A percentile compares a stretch with the other conserved stretches of the same genome.
Evolutionary conservation across 768 basidiomycete genomes (phyloP).

Genomic region (Lentinus tigrinus): DNA sequence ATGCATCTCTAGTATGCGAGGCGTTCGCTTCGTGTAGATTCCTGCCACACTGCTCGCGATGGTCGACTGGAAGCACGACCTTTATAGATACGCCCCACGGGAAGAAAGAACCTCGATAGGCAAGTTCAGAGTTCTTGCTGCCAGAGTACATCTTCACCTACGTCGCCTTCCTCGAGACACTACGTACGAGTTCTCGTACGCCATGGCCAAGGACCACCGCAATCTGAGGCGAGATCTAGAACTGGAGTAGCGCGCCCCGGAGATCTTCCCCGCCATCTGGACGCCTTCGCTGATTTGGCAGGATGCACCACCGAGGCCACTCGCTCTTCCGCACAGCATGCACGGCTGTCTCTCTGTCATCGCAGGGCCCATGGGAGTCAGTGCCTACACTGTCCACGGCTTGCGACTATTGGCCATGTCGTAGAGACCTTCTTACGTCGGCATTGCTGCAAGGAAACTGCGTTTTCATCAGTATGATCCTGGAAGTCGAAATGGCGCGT

Average conservation of each 20-base stretch:
- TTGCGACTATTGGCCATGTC: conserved; percentile 97
- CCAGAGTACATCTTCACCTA: conserved; percentile 98
- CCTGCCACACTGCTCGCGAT: conserved; percentile 96
- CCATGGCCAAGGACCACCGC: conserved; percentile 99
- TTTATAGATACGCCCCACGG: conserved; percentile 99
- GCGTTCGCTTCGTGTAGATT: conserved; percentile 92
- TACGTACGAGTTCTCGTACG: conserved; percentile 96
- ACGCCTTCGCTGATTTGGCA: conserved; percentile 60
- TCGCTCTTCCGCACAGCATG: conserved; percentile 75
- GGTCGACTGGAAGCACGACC: conserved; percentile 99
- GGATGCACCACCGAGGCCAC: conserved; percentile 59
- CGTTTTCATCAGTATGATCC: conserved; percentile 92
- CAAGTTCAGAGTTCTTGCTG: conserved; percentile 98
- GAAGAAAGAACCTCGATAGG: conserved; percentile 98
- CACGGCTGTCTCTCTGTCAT: conserved; percentile 89
- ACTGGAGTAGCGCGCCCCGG: conserved; percentile 86
- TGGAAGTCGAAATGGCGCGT: conserved; percentile 92
- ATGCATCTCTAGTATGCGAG: conserved; percentile 77
- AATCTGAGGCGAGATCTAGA: conserved; percentile 94
- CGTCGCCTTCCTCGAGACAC: conserved; percentile 90
- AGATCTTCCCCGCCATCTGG: conserved; percentile 85
- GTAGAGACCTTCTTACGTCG: conserved; percentile 95
- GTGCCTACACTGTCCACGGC: conserved; percentile 98
- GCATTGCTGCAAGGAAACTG: conserved; percentile 96
- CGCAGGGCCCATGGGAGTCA: conserved; percentile 90